A percentile compares a stretch with the other conserved stretches of the same genome.
phyloP scores from a whole-genome alignment of 2,329 filamentous ascomycete species.

The Plectosphaerella plurivora region DNA sequence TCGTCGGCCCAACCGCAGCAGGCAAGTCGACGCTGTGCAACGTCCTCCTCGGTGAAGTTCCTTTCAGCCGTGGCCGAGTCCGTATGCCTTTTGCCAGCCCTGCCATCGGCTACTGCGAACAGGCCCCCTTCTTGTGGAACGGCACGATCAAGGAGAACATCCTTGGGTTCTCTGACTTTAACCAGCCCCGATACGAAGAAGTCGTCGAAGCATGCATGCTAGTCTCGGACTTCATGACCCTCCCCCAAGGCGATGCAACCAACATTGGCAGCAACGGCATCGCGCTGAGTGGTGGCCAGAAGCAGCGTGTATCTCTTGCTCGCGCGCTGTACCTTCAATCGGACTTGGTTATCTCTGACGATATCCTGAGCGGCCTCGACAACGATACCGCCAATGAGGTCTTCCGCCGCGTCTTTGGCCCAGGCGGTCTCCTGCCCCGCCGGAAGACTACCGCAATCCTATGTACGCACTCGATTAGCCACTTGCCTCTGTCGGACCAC shows the following conservation, averaged over 20 bases:
- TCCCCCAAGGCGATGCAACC: conserved; percentile 24
- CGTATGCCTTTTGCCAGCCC: conserved; percentile 8
- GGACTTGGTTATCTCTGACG: conserved; percentile 23
- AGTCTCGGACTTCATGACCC: conserved; percentile 10
- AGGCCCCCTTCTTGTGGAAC: conserved; percentile 19
- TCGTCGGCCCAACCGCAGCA: conserved; percentile 33
- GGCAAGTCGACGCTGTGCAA: conserved; percentile 37
- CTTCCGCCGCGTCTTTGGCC: conserved; percentile 25
- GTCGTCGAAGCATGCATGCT: conserved; percentile 15
- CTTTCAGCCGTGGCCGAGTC: conserved; percentile 14
- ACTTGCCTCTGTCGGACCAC: conserved; percentile 33
- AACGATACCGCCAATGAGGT: conserved; percentile 29
- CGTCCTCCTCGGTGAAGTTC: conserved; percentile 24
- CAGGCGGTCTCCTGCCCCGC: conserved; percentile 16
- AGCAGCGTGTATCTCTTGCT: conserved; percentile 20
- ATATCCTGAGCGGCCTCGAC: conserved; percentile 26
- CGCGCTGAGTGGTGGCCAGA: conserved; percentile 28
- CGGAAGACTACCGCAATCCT: conserved; percentile 6
- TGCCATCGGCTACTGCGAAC: conserved; percentile 25
- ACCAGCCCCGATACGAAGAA: conserved; percentile 13
- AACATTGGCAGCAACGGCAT: conserved; percentile 26
- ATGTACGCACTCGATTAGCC: conserved; percentile 24
- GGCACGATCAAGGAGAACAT: conserved; percentile 18
- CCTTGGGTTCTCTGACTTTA: conserved; percentile 12
- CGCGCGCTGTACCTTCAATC: conserved; percentile 16